A percentile compares a stretch with the other conserved stretches of the same genome.
These are phyloP conservation scores for Sporothrix schenckii DNA, from an alignment of 2,329 filamentous ascomycete genomes.

Conservation along the genomic window DNA sequence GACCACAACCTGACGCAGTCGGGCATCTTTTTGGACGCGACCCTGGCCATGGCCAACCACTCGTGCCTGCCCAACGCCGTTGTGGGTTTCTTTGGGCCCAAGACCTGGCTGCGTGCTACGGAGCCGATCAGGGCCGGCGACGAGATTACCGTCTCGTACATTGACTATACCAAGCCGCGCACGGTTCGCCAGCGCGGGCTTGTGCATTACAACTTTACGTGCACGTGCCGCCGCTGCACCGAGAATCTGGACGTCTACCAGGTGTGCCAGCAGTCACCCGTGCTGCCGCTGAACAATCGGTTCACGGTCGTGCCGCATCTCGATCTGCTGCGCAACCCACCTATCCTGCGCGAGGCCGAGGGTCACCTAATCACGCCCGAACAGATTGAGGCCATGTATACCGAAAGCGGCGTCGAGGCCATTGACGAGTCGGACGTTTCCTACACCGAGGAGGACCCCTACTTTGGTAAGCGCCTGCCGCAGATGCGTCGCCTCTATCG, in stretches of 20 bases:
- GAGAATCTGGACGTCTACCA: constrained; percentile 59
- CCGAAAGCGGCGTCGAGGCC: constrained; percentile 38
- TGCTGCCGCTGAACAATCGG: constrained; percentile 48
- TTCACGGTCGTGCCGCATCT: constrained; percentile 52
- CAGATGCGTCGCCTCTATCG: constrained; percentile 46
- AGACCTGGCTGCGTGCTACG: constrained; percentile 56
- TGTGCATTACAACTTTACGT: constrained; percentile 56
- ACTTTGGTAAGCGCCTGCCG: constrained; percentile 32
- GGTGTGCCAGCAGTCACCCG: constrained; percentile 49
- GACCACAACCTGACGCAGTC: constrained; percentile 57
- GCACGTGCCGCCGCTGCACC: constrained; percentile 54
- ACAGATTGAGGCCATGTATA: constrained; percentile 42
- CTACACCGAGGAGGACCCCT: constrained; percentile 5
- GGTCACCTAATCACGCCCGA: constrained; percentile 35
- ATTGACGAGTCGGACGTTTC: constrained; percentile 33
- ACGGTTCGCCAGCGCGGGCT: constrained; percentile 50
- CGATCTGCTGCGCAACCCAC: constrained; percentile 41
- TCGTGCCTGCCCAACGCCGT: constrained; percentile 64
- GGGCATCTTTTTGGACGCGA: constrained; percentile 60
- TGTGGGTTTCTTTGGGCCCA: constrained; percentile 58
- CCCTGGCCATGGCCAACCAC: constrained; percentile 64
- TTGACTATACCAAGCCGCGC: constrained; percentile 55
- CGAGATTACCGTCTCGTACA: constrained; percentile 65
- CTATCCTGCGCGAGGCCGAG: constrained; percentile 41
- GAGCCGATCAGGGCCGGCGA: constrained; percentile 54